Base-by-base conservation (phyloP, 306 rosid species). In the Citrullus colocynthis region DNA sequence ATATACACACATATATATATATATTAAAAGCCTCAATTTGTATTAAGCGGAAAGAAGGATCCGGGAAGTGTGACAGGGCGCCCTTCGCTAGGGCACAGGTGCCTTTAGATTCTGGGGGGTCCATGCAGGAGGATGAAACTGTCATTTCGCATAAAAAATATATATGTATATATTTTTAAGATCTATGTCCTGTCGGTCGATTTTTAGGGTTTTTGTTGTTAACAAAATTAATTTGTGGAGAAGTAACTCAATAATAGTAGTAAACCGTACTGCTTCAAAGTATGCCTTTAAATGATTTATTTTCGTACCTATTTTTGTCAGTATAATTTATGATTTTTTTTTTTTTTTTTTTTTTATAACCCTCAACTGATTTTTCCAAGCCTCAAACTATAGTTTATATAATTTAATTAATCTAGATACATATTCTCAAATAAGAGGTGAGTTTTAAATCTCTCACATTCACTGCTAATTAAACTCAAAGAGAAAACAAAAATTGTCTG, bases 101-200 rank as follows among this genome's bases (percentile, higher is more conserved):
- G 76, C 78, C 83, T 52, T 78, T 30, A 83, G 81, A 80, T 78
- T 81, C 85, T 78, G 85, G 75, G 82, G 88, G 85, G 14, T 78
- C 84, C 84, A 28, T 69, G 11, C 12, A n/a, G 10, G 66, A 37
- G n/a, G 61, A 57, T 14, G 37, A 14, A 16, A 16, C 20, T 78
- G 59, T 70, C 74, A 73, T 18, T 66, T 52, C 52, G 5, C 0
- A 66, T 18, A 3, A 18, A 39, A 62, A 39, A 65, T 18, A 17
- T 0, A 16, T 52, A 1, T 66, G 3, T 41, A 41, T 24, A 16
- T 42, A 24, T n/a, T 13, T 24, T 71, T 45, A 71, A 71, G 58
- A 42, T 70, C 76, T 20, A 70, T 70, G 76, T 45, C 57, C 20
- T 70, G 76, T 70, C 57, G 58, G 76, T 70, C 21, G 76, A 70